Percentiles rank a stretch among this genome's conserved stretches.
Conservation (phyloP, 192 early-diverging fungal genomes). For the Tieghemiomyces parasiticus region DNA sequence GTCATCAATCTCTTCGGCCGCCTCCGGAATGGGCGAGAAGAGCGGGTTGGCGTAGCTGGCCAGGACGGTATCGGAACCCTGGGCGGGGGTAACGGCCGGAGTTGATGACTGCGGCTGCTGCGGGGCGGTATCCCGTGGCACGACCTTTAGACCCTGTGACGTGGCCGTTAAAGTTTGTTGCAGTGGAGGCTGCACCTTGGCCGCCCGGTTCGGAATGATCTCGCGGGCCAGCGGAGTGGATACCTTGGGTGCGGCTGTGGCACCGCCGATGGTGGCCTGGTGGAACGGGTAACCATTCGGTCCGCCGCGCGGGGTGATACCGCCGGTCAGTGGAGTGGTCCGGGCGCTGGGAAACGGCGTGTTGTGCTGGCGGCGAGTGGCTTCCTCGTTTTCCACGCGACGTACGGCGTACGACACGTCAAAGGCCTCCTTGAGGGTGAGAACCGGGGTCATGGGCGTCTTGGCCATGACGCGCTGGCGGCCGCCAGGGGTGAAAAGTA, state of each 20-base stretch:
- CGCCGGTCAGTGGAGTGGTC: conserved; percentile 11
- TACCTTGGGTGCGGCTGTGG: not conserved
- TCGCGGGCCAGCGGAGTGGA: not conserved
- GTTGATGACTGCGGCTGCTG: conserved; percentile 10
- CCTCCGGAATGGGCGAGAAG: conserved; percentile 19
- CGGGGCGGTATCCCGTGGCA: too few species aligned
- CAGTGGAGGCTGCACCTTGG: not conserved
- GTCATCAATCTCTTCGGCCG: conserved; percentile 8
- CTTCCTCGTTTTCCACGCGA: conserved; percentile 52
- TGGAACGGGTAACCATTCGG: conserved; percentile 4
- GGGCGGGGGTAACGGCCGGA: conserved; percentile 12
- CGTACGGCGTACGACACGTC: conserved; percentile 65
- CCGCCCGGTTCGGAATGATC: not conserved
- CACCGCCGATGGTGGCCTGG: conserved; percentile 10
- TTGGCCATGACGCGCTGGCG: conserved; percentile 21
- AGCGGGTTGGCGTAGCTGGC: conserved; percentile 21
- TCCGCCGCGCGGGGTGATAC: not conserved
- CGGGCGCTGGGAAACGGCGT: conserved; percentile 7
- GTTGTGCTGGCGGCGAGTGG: conserved; percentile 16
- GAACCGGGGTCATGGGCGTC: conserved; percentile 32
- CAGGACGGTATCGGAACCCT: conserved; percentile 15
- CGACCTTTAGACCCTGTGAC: not conserved
- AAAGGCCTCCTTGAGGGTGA: conserved; percentile 57
- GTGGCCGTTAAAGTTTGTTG: not conserved
- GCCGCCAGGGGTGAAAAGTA: conserved; percentile 16